phyloP scores from a whole-genome alignment of 768 basidiomycete genomes.

The Lactarius sp. region DNA sequence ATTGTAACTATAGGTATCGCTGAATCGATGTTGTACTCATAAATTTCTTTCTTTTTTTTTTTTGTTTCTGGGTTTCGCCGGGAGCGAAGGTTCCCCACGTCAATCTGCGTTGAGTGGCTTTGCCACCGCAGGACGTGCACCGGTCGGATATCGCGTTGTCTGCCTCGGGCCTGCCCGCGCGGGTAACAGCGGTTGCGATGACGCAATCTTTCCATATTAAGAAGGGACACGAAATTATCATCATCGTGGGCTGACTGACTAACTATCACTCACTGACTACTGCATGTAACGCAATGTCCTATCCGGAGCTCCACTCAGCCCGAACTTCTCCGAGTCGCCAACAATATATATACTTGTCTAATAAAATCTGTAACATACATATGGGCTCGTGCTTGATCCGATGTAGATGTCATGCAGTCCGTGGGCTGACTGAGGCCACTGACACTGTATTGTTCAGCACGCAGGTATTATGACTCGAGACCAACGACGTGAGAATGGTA shows the following conservation, averaged over 20 bases:
- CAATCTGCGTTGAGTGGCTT: not conserved
- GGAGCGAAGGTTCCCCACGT: not conserved
- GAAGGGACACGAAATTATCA: not conserved
- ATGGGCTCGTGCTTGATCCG: not conserved
- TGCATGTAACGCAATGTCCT: not conserved
- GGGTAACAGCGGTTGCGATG: not conserved
- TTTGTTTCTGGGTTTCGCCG: not conserved
- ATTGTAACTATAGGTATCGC: constrained; percentile 12
- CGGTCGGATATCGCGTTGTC: too few species aligned
- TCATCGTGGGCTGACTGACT: too few species aligned
- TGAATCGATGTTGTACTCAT: constrained; percentile 1
- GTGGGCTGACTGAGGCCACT: not conserved
- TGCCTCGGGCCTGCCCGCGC: not conserved
- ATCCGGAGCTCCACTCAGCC: not conserved
- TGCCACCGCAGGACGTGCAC: too few species aligned
- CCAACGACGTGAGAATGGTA: constrained; percentile 1
- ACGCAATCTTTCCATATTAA: constrained; percentile 1
- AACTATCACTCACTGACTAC: too few species aligned
- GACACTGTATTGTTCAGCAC: not conserved
- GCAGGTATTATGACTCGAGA: not conserved
- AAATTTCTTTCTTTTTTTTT: not conserved
- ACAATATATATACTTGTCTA: not conserved
- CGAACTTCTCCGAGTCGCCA: not conserved
- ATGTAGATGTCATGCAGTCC: not conserved
- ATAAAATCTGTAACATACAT: not conserved